Conservation (phyloP, 306 rosid species). For the Chamaecrista fasciculata region DNA sequence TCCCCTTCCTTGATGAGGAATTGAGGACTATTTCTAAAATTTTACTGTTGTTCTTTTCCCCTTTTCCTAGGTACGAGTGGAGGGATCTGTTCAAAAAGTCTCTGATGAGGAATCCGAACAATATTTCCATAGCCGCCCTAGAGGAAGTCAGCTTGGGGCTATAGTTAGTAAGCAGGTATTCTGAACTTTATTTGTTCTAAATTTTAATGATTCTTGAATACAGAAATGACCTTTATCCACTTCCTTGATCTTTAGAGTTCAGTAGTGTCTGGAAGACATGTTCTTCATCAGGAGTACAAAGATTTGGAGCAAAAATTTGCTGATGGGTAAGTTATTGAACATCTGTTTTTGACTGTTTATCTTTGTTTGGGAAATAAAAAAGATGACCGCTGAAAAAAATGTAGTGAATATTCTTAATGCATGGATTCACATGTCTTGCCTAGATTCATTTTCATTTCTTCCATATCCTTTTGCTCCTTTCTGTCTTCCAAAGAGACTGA, state of each 20-base stretch:
- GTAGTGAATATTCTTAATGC: neutral
- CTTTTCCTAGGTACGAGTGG: constrained; percentile 71
- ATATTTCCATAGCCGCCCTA: constrained; percentile 95
- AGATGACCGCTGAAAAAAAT: neutral
- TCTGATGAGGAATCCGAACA: constrained; percentile 83
- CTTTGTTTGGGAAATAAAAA: neutral
- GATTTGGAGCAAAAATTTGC: constrained; percentile 73
- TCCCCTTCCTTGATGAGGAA: constrained; percentile 22
- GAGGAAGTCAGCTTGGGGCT: constrained; percentile 97
- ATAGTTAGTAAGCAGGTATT: constrained; percentile 92
- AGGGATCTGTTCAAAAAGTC: constrained; percentile 83
- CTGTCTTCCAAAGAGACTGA: neutral
- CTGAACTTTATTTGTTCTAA: constrained; percentile 13
- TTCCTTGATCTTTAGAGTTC: constrained; percentile 61
- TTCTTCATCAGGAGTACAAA: constrained; percentile 60
- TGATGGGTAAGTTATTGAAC: constrained; percentile 66
- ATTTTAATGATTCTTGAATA: constrained; percentile 4
- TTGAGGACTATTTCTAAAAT: constrained; percentile 14
- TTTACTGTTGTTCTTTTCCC: constrained; percentile 7
- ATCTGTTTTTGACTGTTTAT: constrained; percentile 7
- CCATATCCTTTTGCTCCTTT: neutral
- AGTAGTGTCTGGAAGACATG: constrained; percentile 80
- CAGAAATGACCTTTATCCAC: neutral
- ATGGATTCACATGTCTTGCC: neutral
- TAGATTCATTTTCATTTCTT: neutral